These are phyloP conservation scores for Rubia peregrina DNA, from an alignment of 305 asterid species.

Conservation along the genomic window DNA sequence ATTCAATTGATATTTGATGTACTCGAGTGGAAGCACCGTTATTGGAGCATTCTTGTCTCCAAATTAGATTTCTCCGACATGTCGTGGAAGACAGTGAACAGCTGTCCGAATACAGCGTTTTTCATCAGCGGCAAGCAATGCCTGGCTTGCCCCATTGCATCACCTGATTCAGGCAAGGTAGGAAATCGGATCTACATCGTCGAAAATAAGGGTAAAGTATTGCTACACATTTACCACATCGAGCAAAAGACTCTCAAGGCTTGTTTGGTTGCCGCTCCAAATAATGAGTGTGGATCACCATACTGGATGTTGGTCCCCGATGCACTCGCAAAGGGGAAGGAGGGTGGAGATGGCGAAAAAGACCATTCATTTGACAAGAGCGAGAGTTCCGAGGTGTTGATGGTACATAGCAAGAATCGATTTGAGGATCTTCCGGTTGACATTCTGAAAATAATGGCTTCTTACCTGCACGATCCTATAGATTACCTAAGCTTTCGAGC, in stretches of 20 bases:
- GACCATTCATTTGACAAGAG: not conserved
- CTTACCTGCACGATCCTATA: not conserved
- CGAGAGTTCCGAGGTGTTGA: not conserved
- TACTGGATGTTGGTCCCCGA: not conserved
- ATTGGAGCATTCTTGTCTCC: not conserved
- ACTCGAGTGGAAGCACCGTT: not conserved
- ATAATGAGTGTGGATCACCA: not conserved
- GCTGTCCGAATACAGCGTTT: not conserved
- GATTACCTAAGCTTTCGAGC: not conserved
- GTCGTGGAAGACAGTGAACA: not conserved
- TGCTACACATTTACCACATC: not conserved
- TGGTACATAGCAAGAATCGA: not conserved
- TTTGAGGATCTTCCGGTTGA: not conserved
- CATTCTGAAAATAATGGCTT: not conserved
- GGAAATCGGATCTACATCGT: not conserved
- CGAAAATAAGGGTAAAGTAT: not conserved
- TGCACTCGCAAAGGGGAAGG: not conserved
- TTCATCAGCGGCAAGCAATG: not conserved
- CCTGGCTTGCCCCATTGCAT: not conserved
- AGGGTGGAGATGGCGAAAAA: not conserved
- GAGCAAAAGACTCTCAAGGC: not conserved
- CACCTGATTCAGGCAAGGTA: not conserved
- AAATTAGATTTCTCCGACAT: slow-evolving; percentile 1
- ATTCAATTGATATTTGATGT: not conserved
- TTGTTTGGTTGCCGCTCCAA: not conserved